Percentiles rank a stretch among this genome's conserved stretches.
Conservation (phyloP, 2,329 filamentous ascomycete genomes). For the Aaosphaeria pasadenensis region DNA sequence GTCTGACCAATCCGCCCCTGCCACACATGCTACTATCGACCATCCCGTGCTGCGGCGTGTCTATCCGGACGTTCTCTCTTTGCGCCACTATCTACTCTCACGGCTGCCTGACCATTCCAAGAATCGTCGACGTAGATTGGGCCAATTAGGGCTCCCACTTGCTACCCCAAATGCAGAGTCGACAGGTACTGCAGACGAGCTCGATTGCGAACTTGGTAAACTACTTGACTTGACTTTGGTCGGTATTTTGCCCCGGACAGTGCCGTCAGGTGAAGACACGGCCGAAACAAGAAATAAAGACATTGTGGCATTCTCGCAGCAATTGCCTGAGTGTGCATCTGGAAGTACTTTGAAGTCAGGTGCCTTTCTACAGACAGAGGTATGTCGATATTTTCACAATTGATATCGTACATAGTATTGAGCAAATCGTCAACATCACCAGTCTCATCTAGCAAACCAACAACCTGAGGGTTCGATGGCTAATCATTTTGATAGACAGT, state of each 20-base stretch:
- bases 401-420: neutral
- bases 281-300: conserved; percentile 32
- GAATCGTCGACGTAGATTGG: conserved; percentile 46
- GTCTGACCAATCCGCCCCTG: conserved; percentile 29
- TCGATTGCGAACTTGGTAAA: conserved; percentile 43
- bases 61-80: conserved; percentile 62
- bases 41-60: conserved; percentile 68
- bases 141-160: conserved; percentile 25
- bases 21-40: conserved; percentile 24
- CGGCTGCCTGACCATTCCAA: conserved; percentile 66
- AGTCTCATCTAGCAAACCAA: neutral
- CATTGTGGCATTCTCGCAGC: conserved; percentile 45
- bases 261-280: conserved; percentile 44
- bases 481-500: conserved; percentile 17
- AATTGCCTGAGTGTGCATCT: conserved; percentile 32
- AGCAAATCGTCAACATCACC: neutral
- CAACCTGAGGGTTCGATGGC: conserved; percentile 29
- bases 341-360: conserved; percentile 28
- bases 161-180: conserved; percentile 3
- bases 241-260: conserved; percentile 48
- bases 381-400: conserved; percentile 24
- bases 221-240: conserved; percentile 71
- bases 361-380: conserved; percentile 42
- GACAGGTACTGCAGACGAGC: conserved; percentile 45
- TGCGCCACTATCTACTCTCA: conserved; percentile 68